Base-by-base conservation (phyloP, 2,329 filamentous ascomycete genomes). In the Tolypocladium capitatum region DNA sequence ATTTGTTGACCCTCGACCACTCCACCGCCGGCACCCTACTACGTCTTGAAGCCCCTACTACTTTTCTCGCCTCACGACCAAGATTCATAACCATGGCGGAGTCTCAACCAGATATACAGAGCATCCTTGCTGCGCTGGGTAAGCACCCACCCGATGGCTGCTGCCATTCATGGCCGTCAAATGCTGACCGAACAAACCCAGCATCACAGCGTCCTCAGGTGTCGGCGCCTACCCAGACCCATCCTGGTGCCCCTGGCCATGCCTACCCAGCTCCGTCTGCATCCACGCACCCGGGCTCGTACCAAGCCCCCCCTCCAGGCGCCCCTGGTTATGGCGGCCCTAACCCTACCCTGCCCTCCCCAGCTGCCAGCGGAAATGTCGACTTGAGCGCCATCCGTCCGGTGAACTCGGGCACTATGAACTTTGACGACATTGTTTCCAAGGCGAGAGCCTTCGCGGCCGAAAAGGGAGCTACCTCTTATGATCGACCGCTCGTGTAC, bases 371-470 rank as follows among this genome's bases (percentile, higher is more conserved):
- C 50, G 87, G 87, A 45, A 89, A 79, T 56, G 72, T 94, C 52
- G 87, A 94, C 60, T 68, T 94, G 46, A 90, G 83, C 66, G 75
- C 78, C 48, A 86, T 92, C 60, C 84, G 85, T 58, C 87, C 88
- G 5, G 76, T 84, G 48, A 87, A 77, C 61, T 86, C 85, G 30
- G 88, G 88, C 49, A 87, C 84, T 20, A 83, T 94, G 56, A 91
- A 83, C 64, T 83, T 94, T 53, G 78, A 84, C 49, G 87, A 94
- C 63, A 85, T 87, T 44, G 83, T 94, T 57, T 86, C 88, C 35
- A 87, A 89, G 63, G 88, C 87, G 43, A 85, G 86, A 62, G 84
- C 83, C 38, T 86, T 86, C 63, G 86, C 88, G 36, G 81, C 84
- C 30, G 83, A 91, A 62, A 86, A 87, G 60, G 86, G 86, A 51